Evolutionary conservation across 2,329 filamentous ascomycete genomes (phyloP).

Genomic region (Ophiostoma fasciatum): DNA sequence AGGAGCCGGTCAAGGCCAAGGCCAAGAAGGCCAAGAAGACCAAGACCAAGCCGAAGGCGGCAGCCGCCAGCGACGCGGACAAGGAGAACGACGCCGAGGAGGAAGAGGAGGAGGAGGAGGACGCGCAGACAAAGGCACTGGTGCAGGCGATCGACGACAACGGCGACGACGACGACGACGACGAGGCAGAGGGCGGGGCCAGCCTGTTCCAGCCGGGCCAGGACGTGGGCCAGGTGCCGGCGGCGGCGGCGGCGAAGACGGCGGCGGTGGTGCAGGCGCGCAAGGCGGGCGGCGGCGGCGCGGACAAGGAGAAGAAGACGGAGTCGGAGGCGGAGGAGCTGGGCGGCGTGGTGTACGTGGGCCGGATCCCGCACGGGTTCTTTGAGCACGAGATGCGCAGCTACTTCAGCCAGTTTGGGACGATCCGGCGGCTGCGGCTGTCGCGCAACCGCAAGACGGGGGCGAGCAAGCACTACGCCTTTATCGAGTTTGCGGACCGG

Average conservation of each 20-base stretch:
- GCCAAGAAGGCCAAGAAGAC: background rate
- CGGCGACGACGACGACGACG: slow-evolving; percentile 3
- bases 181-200: slow-evolving; percentile 6
- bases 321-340: slow-evolving; percentile 1
- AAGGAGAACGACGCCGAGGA: background rate
- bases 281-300: slow-evolving; percentile 1
- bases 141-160: slow-evolving; percentile 8
- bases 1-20: background rate
- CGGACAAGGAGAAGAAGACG: background rate
- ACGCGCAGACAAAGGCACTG: slow-evolving; percentile 8
- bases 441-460: slow-evolving; percentile 89
- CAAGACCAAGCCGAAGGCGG: background rate
- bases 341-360: slow-evolving; percentile 76
- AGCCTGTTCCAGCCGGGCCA: slow-evolving; percentile 11
- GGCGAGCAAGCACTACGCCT: slow-evolving; percentile 83
- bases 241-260: background rate
- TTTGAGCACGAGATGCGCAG: slow-evolving; percentile 90
- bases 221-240: slow-evolving; percentile 12
- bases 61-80: background rate
- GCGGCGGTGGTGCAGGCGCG: slow-evolving; percentile 1
- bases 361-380: slow-evolving; percentile 59
- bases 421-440: slow-evolving; percentile 62
- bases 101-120: slow-evolving; percentile 7
- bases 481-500: slow-evolving; percentile 78
- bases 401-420: slow-evolving; percentile 89